Evolutionary conservation across 2,329 filamentous ascomycete species (phyloP), one percentile per base, ranked within the genome.

Genomic region (Pseudopyrenochaeta lycopersici): DNA sequence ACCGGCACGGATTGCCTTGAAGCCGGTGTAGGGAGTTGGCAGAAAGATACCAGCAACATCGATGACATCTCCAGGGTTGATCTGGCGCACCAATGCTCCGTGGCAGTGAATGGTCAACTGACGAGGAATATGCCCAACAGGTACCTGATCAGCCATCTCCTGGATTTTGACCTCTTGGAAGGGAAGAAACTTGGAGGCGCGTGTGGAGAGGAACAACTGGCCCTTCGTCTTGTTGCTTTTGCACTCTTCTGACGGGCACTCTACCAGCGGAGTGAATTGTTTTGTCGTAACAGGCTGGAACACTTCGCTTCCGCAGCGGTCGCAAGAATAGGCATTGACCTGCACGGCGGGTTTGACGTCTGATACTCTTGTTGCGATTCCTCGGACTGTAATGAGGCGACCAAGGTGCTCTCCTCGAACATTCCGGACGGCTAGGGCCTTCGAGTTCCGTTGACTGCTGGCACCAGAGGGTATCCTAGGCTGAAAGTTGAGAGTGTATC

Each of bases 91-190:
- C 11, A 96, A 83, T 56, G 87, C 90, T 56, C 95, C 95, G 71
- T 96, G 90, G 76, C 92, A 97, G 68, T 96, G 86, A 18, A 99
- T 81, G 0, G 94, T 98, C 58, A 99, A 80, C 52, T 92, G 92
- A 54, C 95, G 87, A 29, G 95, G 95, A 67, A 99, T 99, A 74
- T 99, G 95, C 45, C 95, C 95, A 60, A 99, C 96, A 7, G 95
- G 95, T 0, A 99, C 95, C 76, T 99, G 95, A 74, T 99, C 95
- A n/a, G 95, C 92, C 87, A 98, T 91, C 75, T 99, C 95, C 77
- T 99, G 95, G 51, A 99, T 92, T 80, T 98, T 98, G 77, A 98
- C 88, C 77, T 99, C 95, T 77, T 99, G 95, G 81, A 99, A 99
- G 3, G 95, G 92, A 69, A 97, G 80, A 72, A 98, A 99, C 71